Base-by-base conservation (phyloP, 257 asterid genomes). In the Penstemon davidsonii region DNA sequence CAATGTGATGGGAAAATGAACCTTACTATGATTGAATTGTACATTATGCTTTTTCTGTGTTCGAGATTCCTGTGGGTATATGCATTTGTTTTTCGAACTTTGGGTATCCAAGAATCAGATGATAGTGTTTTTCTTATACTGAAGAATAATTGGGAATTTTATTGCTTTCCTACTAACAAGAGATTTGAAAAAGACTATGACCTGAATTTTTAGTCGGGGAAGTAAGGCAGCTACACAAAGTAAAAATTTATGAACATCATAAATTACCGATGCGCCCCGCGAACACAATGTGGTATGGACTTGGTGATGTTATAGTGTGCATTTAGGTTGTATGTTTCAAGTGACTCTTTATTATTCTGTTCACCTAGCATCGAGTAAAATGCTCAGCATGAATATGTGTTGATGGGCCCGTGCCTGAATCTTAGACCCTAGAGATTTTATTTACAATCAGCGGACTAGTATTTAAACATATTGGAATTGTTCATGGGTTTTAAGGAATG, bases 251-350 rank as follows among this genome's bases (percentile, higher is more conserved):
- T 8, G n/a, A 8, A 39, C 37, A 54, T 42, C 8, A 5, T 42
- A 8, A 5, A 15, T 41, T 8, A 47, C 1, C n/a, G 40, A 18
- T 47, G 44, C 60, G 3, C n/a, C n/a, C 7, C 3, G 1, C 15
- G 7, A 37, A 36, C 43, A 56, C 43, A 3, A 64, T 36, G 12
- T 25, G 33, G 37, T 40, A 9, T 13, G 33, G 56, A 42, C n/a
- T 46, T 43, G 55, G 9, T 52, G 37, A 43, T 62, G 60, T 41
- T 44, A 49, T 68, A 64, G 50, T 57, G 19, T 56, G 74, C 42
- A 36, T 62, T 41, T 25, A 42, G 64, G 44, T 67, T 45, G 46
- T 56, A 57, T 33, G 18, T 37, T 66, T 41, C 50, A 61, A 56
- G 37, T 47, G 36, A 62, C 50, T 13, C 7, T 47, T 36, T n/a